These are phyloP conservation scores for Talaromyces piceae DNA, from an alignment of 2,329 filamentous ascomycete species.

Conservation along the genomic window DNA sequence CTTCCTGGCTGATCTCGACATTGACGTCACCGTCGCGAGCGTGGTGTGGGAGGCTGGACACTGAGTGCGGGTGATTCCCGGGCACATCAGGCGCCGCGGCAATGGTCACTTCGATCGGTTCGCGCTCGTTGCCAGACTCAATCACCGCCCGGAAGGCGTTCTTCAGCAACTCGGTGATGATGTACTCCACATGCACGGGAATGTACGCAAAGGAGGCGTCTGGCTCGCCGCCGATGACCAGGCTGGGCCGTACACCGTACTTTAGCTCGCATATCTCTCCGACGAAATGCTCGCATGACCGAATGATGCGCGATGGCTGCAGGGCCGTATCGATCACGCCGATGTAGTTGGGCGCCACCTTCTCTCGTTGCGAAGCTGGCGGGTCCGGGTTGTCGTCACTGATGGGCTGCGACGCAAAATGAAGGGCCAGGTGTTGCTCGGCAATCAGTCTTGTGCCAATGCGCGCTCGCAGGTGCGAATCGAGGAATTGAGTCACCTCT, in stretches of 20 bases:
- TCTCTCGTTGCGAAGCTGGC: constrained; percentile 14
- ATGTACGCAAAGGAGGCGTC: constrained; percentile 88
- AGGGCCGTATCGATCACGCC: constrained; percentile 92
- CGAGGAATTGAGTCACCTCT: constrained; percentile 85
- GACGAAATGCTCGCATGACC: constrained; percentile 80
- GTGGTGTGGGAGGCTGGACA: constrained; percentile 39
- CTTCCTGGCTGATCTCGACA: constrained; percentile 15
- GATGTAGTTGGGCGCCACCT: constrained; percentile 58
- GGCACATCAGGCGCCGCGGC: constrained; percentile 57
- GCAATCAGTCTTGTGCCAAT: constrained; percentile 92
- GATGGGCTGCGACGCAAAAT: constrained; percentile 67
- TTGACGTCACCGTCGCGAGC: constrained; percentile 19
- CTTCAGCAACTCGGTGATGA: constrained; percentile 91
- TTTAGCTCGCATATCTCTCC: constrained; percentile 95
- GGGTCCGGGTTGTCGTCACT: constrained; percentile 46
- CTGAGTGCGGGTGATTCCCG: constrained; percentile 16
- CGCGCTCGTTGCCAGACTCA: constrained; percentile 68
- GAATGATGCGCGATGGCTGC: constrained; percentile 71
- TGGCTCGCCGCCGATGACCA: constrained; percentile 76
- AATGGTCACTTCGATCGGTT: constrained; percentile 87
- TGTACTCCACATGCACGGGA: constrained; percentile 94
- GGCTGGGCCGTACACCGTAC: constrained; percentile 76
- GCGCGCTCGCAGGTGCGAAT: constrained; percentile 84
- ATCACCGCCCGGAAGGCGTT: constrained; percentile 93
- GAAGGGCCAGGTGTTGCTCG: constrained; percentile 92